Evolutionary conservation across 352 stramenopile species (phyloP).

Genomic region (Thraustotheca clavata): DNA sequence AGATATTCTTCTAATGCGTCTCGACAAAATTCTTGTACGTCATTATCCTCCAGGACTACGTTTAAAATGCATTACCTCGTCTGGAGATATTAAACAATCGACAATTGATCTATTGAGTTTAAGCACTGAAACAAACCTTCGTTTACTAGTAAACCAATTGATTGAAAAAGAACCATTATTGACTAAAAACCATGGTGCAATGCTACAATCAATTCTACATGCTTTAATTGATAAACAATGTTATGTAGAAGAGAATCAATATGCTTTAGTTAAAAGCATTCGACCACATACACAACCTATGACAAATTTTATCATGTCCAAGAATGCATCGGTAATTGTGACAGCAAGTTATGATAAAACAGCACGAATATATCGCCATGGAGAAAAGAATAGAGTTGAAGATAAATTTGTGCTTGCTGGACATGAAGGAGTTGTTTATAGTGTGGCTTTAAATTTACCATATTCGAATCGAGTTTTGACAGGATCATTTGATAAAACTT

Average conservation of each 20-base stretch:
- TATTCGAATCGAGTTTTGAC: conserved; percentile 44
- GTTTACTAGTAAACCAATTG: conserved; percentile 39
- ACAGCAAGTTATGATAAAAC: conserved; percentile 74
- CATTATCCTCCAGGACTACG: conserved; percentile 64
- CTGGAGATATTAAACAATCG: conserved; percentile 36
- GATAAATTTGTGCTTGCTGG: conserved; percentile 30
- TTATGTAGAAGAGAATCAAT: conserved; percentile 24
- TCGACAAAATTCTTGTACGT: conserved; percentile 54
- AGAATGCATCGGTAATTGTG: conserved; percentile 47
- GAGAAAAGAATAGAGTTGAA: not conserved
- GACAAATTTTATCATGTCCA: conserved; percentile 65
- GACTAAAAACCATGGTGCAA: conserved; percentile 31
- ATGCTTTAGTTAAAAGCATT: conserved; percentile 31
- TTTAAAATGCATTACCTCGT: conserved; percentile 47
- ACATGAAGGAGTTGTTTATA: conserved; percentile 61
- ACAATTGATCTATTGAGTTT: conserved; percentile 59
- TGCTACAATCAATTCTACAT: conserved; percentile 54
- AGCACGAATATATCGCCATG: conserved; percentile 36
- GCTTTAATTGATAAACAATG: conserved; percentile 65
- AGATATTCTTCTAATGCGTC: conserved; percentile 37
- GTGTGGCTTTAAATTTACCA: conserved; percentile 49
- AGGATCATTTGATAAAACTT: conserved; percentile 74
- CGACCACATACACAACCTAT: conserved; percentile 51
- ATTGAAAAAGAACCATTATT: conserved; percentile 52
- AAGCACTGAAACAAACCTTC: conserved; percentile 58